Evolutionary conservation across 129 eudicot species (phyloP), one percentile per base, ranked within the genome.

Genomic region (Artemisia annua): DNA sequence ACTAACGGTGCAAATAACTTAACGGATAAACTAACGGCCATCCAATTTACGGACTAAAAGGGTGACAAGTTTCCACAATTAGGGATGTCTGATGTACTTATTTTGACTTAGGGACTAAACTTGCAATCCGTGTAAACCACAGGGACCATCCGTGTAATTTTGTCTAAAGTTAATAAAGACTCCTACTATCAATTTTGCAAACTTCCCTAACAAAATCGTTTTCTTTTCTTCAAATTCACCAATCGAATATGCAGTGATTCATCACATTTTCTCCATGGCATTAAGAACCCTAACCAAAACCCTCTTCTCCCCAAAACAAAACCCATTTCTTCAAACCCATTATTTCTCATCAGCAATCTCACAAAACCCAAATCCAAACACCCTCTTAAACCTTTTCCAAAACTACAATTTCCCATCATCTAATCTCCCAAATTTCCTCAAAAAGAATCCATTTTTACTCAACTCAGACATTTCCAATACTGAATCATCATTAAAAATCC

Each of bases 401-500:
- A 83, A 81, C 80, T 86, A 89, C 73, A 92, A 91, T 49, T 94
- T 90, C 69, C 88, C 87, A 30, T 60, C 76, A 44, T 77, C 86
- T 3, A 43, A 85, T 5, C 79, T 87, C 17, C 69, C 70, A 14
- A 59, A 22, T 54, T 83, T 86, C 58, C 69, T 94, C 17, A 49
- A 62, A 55, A 81, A 71, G 78, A 87, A 90, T 66, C 84, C 43
- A 2, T 86, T 74, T 86, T 76, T 90, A 52, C 68, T 80, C 63
- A 72, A 83, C 44, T 83, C 80, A 65, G 58, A 16, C 53, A 11
- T 78, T 46, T 66, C 86, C 18, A 74, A 83, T 44, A 22, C 85
- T 9, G 87, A 86, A 67, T 74, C 77, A 15, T 89, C 87, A 2
- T n/a, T 92, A 4, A 75, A 78, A 69, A 76, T 87, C 61, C 76